Base-by-base conservation (phyloP, 2,329 filamentous ascomycete species). In the Colletotrichum sp. region DNA sequence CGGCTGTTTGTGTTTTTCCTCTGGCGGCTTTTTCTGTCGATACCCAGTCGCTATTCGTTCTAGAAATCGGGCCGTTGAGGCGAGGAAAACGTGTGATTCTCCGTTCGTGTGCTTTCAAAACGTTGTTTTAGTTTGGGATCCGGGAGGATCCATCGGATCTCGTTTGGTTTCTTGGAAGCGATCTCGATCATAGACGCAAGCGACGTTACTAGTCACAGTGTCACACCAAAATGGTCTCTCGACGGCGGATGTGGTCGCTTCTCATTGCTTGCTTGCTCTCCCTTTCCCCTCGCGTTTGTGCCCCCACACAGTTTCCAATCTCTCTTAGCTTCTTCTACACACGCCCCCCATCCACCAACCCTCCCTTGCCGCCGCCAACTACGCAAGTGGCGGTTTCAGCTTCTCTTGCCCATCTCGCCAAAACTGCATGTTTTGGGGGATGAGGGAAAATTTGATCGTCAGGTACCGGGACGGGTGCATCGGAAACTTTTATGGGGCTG, bases 361-460 rank as follows among this genome's bases (percentile, higher is more conserved):
- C 34, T n/a, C 34, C 34, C 36, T 28, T 39, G 22, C n/a, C 32
- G 30, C 39, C 69, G 73, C 69, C 73, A 48, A 64, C 70, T 68
- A 72, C 73, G 73, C 73, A 72, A 75, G 73, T 75, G 73, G 73
- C 73, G 55, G 69, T 75, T 62, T 75, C 73, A 73, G 15, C 34
- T 66, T 22, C n/a, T 6, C 13, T 27, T 64, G 22, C 27, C 55
- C 55, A 25, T 39, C n/a, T 39, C 60, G 30, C 30, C 28, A 16
- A 34, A 61, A 32, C 28, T 25, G 60, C 32, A 22, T 25, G 32
- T 13, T 39, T 64, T 64, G 6, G 25, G 15, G 13, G n/a, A 2
- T 64, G 12, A 22, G 15, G 30, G 25, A 56, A 56, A 27, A 56
- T 56, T 27, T 9, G 22, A 56, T 56, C 25, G 52, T 56, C 25